Evolutionary conservation across 2,329 filamentous ascomycete species (phyloP).

Genomic region (Hypomyces rosellus): DNA sequence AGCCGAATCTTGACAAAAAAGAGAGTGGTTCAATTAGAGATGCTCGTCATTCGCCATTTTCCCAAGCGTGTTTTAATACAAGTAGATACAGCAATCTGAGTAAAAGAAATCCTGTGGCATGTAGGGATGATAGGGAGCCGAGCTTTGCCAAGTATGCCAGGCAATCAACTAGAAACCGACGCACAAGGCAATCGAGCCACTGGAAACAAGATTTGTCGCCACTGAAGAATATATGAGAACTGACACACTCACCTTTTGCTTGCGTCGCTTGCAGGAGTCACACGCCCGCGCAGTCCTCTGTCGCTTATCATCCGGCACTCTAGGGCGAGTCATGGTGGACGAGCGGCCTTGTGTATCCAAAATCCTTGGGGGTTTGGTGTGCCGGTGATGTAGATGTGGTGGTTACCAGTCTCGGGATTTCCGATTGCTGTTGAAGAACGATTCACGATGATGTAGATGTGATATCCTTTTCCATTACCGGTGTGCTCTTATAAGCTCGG

Average conservation of each 20-base stretch:
- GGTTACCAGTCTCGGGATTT: constrained; percentile 2
- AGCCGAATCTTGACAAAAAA: background rate
- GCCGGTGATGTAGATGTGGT: background rate
- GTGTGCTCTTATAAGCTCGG: constrained; percentile 7
- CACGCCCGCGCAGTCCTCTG: constrained; percentile 59
- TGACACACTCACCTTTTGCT: constrained; percentile 54
- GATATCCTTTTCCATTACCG: constrained; percentile 5
- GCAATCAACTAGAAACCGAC: no score
- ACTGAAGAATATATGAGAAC: background rate
- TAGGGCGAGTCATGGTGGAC: constrained; percentile 44
- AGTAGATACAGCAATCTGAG: no score
- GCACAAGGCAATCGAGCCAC: background rate
- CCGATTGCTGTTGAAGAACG: constrained; percentile 4
- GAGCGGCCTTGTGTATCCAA: constrained; percentile 4
- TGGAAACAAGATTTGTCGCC: background rate
- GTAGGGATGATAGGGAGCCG: no score
- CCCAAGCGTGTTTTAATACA: no score
- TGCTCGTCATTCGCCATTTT: no score
- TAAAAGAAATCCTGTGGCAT: no score
- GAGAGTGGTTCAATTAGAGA: background rate
- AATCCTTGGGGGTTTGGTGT: constrained; percentile 1
- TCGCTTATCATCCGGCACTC: constrained; percentile 52
- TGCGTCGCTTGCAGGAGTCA: constrained; percentile 58
- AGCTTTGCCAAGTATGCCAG: no score
- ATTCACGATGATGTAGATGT: constrained; percentile 7